Conservation (phyloP, 345 rosid species). For the Hibiscus trionum region DNA sequence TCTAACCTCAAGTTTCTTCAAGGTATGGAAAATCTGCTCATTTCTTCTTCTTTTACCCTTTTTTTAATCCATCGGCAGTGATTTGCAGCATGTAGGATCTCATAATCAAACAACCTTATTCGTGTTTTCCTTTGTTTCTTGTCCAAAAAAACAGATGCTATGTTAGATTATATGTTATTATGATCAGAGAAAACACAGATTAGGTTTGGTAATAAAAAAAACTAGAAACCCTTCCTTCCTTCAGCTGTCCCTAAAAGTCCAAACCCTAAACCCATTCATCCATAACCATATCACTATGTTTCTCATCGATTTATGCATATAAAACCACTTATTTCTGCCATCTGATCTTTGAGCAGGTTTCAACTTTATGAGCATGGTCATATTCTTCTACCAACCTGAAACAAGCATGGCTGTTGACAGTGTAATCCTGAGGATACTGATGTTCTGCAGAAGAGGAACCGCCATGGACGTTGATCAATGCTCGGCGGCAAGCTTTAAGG, state of each 20-base stretch:
- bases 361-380: not conserved
- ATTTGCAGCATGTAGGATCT: not conserved
- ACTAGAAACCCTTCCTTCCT: no score
- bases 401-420: not conserved
- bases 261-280: no score
- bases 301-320: no score
- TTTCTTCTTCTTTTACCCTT: not conserved
- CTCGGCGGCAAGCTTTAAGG: not conserved
- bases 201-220: no score
- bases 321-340: not conserved
- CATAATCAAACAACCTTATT: not conserved
- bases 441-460: not conserved
- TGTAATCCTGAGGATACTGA: not conserved
- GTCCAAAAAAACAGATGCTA: no score
- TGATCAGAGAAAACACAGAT: no score
- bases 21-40: not conserved
- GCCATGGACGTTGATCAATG: not conserved
- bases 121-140: no score
- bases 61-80: not conserved
- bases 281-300: no score
- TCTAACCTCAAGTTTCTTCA: not conserved
- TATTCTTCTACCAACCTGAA: no score
- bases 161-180: no score
- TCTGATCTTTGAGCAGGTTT: not conserved
- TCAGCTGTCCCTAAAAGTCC: no score